These are phyloP conservation scores for Leishmania major DNA, from an alignment of 208 protist species.

Conservation along the genomic window DNA sequence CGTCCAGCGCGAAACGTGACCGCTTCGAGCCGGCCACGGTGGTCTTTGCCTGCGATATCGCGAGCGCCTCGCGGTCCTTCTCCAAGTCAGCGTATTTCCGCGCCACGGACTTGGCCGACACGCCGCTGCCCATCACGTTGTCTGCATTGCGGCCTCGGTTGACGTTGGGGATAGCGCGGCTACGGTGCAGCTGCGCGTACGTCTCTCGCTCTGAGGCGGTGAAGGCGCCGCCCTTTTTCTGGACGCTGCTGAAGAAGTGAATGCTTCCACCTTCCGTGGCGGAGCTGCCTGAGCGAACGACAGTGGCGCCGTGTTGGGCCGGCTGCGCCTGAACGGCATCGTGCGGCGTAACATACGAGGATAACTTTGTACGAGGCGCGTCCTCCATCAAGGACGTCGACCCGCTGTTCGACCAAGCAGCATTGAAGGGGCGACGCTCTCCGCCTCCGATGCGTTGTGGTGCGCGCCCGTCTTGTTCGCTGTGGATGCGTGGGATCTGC, in stretches of 20 bases:
- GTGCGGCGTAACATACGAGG: constrained; percentile 60
- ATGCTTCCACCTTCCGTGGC: constrained; percentile 55
- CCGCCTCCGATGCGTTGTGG: not conserved
- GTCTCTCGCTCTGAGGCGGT: constrained; percentile 73
- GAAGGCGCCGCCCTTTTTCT: constrained; percentile 80
- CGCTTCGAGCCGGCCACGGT: constrained; percentile 27
- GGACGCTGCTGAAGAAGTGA: constrained; percentile 84
- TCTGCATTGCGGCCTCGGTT: constrained; percentile 31
- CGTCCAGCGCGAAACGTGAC: constrained; percentile 41
- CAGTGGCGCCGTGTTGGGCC: constrained; percentile 69
- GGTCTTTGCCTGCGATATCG: constrained; percentile 24
- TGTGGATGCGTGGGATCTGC: not conserved
- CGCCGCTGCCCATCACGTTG: constrained; percentile 27
- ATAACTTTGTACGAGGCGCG: constrained; percentile 27
- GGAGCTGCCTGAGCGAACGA: constrained; percentile 64
- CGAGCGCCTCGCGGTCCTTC: constrained; percentile 31
- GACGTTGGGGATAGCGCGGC: constrained; percentile 44
- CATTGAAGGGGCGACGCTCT: not conserved
- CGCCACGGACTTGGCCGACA: constrained; percentile 18
- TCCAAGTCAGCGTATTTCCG: constrained; percentile 39
- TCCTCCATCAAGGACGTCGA: constrained; percentile 13
- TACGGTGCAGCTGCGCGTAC: constrained; percentile 63
- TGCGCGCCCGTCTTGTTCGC: not conserved
- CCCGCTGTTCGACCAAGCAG: not conserved
- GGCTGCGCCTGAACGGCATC: constrained; percentile 59